Percentiles rank a stretch among this genome's conserved stretches.
These are phyloP conservation scores for Aurantiochytrium sp. DNA, from an alignment of 108 stramenopile genomes.

Conservation along the genomic window DNA sequence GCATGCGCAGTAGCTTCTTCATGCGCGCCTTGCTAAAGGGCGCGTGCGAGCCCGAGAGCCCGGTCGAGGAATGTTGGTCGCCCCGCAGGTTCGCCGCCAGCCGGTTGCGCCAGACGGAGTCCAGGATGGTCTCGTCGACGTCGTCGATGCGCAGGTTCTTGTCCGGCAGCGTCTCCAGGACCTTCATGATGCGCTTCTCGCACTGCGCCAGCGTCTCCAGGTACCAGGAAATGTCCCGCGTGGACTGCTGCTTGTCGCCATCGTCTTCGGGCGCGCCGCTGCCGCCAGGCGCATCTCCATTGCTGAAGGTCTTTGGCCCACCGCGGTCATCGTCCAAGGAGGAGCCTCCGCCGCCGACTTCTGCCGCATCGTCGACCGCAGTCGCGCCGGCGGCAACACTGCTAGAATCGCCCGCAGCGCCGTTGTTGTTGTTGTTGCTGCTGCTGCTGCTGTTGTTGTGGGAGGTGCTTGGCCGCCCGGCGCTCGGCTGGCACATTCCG, in stretches of 20 bases:
- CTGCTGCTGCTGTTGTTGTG: not conserved
- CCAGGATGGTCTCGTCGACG: not conserved
- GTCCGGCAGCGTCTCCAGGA: not conserved
- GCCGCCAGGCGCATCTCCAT: no score
- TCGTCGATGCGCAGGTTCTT: constrained; percentile 2
- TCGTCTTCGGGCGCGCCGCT: not conserved
- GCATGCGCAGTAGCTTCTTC: not conserved
- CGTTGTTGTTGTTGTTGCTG: not conserved
- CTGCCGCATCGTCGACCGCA: no score
- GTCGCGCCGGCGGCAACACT: no score
- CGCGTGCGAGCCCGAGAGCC: no score
- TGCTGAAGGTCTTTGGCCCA: no score
- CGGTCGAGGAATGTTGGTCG: not conserved
- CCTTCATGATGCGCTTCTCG: not conserved
- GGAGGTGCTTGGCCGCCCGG: not conserved
- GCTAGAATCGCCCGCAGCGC: not conserved
- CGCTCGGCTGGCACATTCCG: no score
- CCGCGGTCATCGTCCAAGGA: no score
- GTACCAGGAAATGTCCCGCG: not conserved
- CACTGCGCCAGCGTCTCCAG: not conserved
- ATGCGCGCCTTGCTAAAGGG: not conserved
- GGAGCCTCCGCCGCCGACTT: no score
- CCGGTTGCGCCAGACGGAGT: not conserved
- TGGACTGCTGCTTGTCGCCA: not conserved
- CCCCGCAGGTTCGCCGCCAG: not conserved